Evolutionary conservation across 805 yeast species (phyloP), one percentile per base, ranked within the genome.

Genomic region (Lachancea fermentati): DNA sequence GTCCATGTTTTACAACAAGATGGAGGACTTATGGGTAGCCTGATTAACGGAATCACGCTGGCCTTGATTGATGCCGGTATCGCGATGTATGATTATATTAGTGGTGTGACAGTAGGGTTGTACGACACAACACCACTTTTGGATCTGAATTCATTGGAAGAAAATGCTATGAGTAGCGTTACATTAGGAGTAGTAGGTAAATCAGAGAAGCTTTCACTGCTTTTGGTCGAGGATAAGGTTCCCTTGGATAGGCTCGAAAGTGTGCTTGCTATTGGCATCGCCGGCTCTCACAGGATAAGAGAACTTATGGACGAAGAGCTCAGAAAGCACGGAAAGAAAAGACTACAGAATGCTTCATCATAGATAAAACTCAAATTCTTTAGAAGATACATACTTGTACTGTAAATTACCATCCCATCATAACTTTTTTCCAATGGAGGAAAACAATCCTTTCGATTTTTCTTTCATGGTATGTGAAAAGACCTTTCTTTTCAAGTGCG

Each of bases 11-110:
- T 93, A 39, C 79, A 87, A 11, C 86, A 87, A 54, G 98, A 93
- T 55, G 98, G 98, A 29, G 95, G 95, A 0, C 57, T 91, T 18
- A 61, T 91, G 47, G 76, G 95, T 0, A 72, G 84, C 1, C 77
- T 93, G 49, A 72, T 86, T 32, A 93, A 93, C 58, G 85, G 97
- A 7, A 76, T 85, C 32, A 86, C 96, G 1, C 66, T 93, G 51
- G 97, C 96, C 0, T 69, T 93, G 32, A 78, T 93, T 25, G 97
- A 93, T 63, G 97, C 97, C 2, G 97, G 97, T 36, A 81, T 93
- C 34, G 83, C 96, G 4, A 81, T 93, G 82, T 84, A 82, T 56
- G 97, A 93, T 58, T 89, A 86, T 57, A 82, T 91, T 12, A 76
- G 87, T 41, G 79, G 95, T 1, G 75, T 86, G 12, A 73, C 82